Evolutionary conservation across 768 basidiomycete species (phyloP), one percentile per base, ranked within the genome.

Genomic region (Podaxis carcinomalis): DNA sequence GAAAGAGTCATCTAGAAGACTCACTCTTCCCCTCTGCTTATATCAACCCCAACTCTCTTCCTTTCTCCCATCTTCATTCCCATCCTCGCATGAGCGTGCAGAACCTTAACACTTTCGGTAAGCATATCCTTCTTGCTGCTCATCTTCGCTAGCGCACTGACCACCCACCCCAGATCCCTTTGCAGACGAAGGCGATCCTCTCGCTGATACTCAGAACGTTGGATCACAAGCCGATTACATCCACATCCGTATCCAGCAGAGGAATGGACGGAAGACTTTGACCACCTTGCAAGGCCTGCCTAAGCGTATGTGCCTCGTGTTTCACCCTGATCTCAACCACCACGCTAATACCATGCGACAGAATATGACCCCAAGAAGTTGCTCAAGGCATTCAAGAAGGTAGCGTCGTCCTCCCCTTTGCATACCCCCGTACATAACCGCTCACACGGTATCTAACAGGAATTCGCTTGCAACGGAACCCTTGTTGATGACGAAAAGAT

Each of bases 311-410:
- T 77, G 35, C n/a, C 56, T n/a, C 47, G 57, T 51, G 25, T 53
- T 63, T 44, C 53, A 19, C 60, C 28, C 52, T 46, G 39, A 61
- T 32, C 54, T 51, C 46, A 56, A 54, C 52, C 27, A 35, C 7
- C 50, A 55, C 62, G 39, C 39, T 62, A 25, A 56, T 55, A 27
- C 21, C 64, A 46, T 59, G 63, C 55, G 54, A 46, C 72, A 95
- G 94, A 95, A 78, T 98, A 96, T 76, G 94, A 98, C 75, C 83
- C 87, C 67, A 98, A 97, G 88, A 99, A 98, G 79, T 83, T 99
- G 65, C 82, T 98, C 75, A 98, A 98, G 75, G 95, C 92, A 13
- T 97, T 98, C 83, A 99, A 98, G 85, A 99, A 98, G 89, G 93
- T 90, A 61, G 51, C 62, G 60, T 44, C 47, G 14, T 52, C 64